Evolutionary conservation across 2,329 filamentous ascomycete species (phyloP).

Genomic region (Penicillium aurantiogriseum): DNA sequence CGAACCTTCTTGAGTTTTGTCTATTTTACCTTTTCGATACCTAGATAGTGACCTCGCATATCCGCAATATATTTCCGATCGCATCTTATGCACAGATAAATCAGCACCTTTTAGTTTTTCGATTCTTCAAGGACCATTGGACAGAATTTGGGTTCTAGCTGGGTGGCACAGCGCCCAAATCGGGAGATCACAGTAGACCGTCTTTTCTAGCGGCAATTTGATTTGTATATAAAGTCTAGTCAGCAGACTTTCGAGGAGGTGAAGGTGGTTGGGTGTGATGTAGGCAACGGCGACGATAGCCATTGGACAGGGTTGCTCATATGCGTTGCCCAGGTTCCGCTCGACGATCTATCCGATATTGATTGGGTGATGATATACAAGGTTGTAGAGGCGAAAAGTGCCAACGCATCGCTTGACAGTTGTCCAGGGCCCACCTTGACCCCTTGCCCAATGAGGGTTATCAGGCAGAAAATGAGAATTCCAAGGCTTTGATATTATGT

Average conservation of each 20-base stretch:
- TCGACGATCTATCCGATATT: constrained; percentile 6
- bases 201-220: not conserved
- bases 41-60: not conserved
- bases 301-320: not conserved
- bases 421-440: constrained; percentile 2
- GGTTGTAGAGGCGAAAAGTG: constrained; percentile 3
- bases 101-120: not conserved
- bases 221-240: not conserved
- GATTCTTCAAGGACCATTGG: not conserved
- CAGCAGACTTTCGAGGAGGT: not conserved
- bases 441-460: constrained; percentile 1
- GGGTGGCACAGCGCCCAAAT: not conserved
- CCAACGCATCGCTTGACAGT: constrained; percentile 12
- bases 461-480: not conserved
- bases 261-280: not conserved
- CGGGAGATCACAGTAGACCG: not conserved
- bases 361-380: constrained; percentile 2
- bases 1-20: not conserved
- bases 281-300: not conserved
- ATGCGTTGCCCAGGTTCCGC: not conserved
- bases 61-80: constrained; percentile 1
- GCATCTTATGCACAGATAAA: not conserved
- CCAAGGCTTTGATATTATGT: not conserved
- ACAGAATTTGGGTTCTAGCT: not conserved
- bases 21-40: not conserved